Evolutionary conservation across 495 filamentous ascomycete genomes (phyloP), one percentile per base, ranked within the genome.

Genomic region (Astrothelium subdiscretum): DNA sequence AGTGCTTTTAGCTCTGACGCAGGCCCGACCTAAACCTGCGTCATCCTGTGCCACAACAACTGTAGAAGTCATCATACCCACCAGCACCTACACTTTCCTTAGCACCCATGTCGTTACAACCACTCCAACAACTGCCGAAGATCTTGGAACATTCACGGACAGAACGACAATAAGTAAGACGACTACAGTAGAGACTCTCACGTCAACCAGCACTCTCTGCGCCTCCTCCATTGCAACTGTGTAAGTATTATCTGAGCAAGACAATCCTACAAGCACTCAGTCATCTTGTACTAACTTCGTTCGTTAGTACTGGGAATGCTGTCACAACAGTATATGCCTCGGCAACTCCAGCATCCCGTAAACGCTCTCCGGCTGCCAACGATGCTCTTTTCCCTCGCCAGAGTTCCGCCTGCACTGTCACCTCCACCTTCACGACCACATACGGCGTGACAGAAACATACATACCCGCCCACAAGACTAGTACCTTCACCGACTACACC

Each of bases 401-500:
- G 24, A 57, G 20, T 18, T n/a, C 29, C 15, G 38, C 32, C 57
- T 65, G 63, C 59, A 61, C 63, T 1, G 42, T 40, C 18, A 65
- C 63, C 59, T 38, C 58, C 0, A 62, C 59, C 20, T 65, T 61
- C 51, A 65, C 63, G 4, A 65, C 59, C 13, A 65, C 63, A 29
- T 65, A 65, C 52, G 63, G 63, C 44, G 29, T 18, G 1, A 65
- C 63, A 11, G 29, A 61, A 8, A 65, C 63, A 20, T 62, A 60
- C 31, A 43, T 65, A 29, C 48, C 59, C 44, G 63, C 59, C 1
- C 22, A 32, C 51, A 42, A 52, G 32, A 65, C 63, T 5, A 62
- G 44, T 59, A 65, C 63, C 11, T 65, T 58, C 63, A 65, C 59
- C 3, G 59, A 61, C 32, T 65, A 65, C 59, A 61, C 63, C 44